These are phyloP conservation scores for Colletotrichum chrysophilum DNA, from an alignment of 2,329 filamentous ascomycete genomes.

Conservation along the genomic window DNA sequence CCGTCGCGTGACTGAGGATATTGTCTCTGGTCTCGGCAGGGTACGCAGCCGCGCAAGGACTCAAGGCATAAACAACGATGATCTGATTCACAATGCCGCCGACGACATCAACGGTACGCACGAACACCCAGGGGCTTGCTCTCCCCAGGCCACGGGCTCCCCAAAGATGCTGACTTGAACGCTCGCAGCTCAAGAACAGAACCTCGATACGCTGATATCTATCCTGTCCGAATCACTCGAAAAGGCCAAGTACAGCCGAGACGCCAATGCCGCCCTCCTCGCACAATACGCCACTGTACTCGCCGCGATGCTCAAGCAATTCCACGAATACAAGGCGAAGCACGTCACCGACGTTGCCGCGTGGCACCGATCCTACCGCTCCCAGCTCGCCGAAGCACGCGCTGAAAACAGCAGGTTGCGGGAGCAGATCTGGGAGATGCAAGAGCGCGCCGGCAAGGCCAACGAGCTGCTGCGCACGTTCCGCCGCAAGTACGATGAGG, in stretches of 20 bases:
- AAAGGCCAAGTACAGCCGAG: constrained; percentile 63
- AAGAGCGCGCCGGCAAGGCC: constrained; percentile 61
- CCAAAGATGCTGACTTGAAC: not conserved
- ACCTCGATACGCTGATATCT: constrained; percentile 66
- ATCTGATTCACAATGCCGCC: constrained; percentile 59
- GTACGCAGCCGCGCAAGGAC: constrained; percentile 62
- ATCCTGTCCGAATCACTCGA: constrained; percentile 67
- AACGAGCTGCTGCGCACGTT: constrained; percentile 64
- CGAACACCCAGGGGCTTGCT: not conserved
- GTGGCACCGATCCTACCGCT: constrained; percentile 71
- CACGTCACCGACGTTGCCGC: constrained; percentile 65
- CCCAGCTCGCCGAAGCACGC: constrained; percentile 68
- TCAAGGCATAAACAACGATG: constrained; percentile 60
- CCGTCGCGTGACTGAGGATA: constrained; percentile 65
- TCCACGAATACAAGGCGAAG: constrained; percentile 70
- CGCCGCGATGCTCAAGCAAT: constrained; percentile 63
- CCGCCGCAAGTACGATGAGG: constrained; percentile 60
- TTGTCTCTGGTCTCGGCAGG: constrained; percentile 66
- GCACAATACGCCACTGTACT: constrained; percentile 63
- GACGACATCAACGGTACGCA: constrained; percentile 61
- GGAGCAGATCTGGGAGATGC: constrained; percentile 72
- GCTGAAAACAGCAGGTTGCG: constrained; percentile 67
- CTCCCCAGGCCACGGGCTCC: not conserved
- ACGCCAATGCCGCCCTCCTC: constrained; percentile 64
- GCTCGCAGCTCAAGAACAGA: constrained; percentile 57